These are phyloP conservation scores for Aspergillus piperis DNA, from an alignment of 2,329 filamentous ascomycete genomes.

Conservation along the genomic window DNA sequence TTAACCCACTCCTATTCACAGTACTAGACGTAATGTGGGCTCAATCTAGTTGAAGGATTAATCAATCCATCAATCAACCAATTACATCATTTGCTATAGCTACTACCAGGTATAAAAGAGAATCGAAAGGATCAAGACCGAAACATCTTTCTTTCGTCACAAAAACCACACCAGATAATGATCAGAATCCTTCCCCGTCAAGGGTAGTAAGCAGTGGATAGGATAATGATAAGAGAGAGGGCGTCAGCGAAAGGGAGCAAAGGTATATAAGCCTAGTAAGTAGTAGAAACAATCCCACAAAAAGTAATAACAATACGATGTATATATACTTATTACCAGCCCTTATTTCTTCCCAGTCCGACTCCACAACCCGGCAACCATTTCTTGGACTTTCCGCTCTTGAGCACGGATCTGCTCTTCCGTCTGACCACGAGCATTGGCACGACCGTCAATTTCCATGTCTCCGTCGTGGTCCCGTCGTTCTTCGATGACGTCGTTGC, in stretches of 20 bases:
- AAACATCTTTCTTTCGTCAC: neutral
- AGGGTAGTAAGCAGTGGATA: neutral
- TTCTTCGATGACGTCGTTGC: conserved; percentile 45
- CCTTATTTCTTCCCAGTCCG: conserved; percentile 12
- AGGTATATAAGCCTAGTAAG: neutral
- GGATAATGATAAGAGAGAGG: neutral
- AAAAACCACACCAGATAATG: neutral
- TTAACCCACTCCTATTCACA: no score
- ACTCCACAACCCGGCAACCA: conserved; percentile 59
- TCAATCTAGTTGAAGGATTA: no score
- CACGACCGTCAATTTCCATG: conserved; percentile 60
- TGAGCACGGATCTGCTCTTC: conserved; percentile 64
- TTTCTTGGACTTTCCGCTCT: conserved; percentile 61
- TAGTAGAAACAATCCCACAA: neutral
- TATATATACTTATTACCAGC: neutral
- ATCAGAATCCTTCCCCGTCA: neutral
- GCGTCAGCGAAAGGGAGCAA: neutral
- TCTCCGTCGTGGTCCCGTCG: conserved; percentile 27
- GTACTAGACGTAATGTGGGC: no score
- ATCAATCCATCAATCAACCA: no score
- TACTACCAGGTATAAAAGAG: neutral
- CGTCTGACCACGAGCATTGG: conserved; percentile 62
- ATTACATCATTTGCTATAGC: no score
- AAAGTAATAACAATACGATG: neutral
- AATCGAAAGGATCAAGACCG: neutral